A percentile compares a stretch with the other conserved stretches of the same genome.
phyloP scores from a whole-genome alignment of 768 basidiomycete genomes.

The Boletus vinaceobasis region DNA sequence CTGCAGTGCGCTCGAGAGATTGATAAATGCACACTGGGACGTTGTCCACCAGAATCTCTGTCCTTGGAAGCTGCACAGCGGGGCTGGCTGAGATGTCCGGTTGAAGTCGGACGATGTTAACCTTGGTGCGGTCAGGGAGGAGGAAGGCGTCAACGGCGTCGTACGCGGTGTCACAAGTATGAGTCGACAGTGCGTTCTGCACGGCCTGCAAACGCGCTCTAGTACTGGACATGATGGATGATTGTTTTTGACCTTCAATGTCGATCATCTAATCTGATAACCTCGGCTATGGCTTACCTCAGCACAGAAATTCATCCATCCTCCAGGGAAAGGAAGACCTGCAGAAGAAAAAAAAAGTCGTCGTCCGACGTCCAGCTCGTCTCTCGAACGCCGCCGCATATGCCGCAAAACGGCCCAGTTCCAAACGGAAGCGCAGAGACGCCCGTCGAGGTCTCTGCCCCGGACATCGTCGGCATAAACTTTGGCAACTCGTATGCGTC shows the following conservation, averaged over 20 bases:
- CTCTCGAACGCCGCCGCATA: slow-evolving; percentile 14
- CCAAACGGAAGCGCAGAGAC: slow-evolving; percentile 54
- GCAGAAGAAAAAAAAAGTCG: background rate
- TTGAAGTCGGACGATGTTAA: background rate
- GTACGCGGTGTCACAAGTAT: background rate
- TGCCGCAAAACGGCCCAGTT: slow-evolving; percentile 39
- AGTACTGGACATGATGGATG: slow-evolving; percentile 6
- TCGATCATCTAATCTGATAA: slow-evolving; percentile 11
- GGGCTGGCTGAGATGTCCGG: background rate
- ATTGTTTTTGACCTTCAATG: background rate
- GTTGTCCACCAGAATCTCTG: slow-evolving; percentile 7
- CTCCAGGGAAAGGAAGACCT: background rate
- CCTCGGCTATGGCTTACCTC: slow-evolving; percentile 1
- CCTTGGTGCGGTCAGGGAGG: slow-evolving; percentile 16
- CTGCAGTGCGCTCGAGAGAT: slow-evolving; percentile 6
- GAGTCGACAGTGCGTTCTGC: slow-evolving; percentile 8
- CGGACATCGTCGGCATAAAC: slow-evolving; percentile 87
- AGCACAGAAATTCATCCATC: background rate
- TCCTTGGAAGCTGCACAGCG: background rate
- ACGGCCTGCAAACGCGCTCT: slow-evolving; percentile 8
- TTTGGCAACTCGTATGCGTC: slow-evolving; percentile 95
- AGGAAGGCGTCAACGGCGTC: slow-evolving; percentile 1
- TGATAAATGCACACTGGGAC: slow-evolving; percentile 12
- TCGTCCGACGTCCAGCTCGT: background rate
- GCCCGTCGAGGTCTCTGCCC: slow-evolving; percentile 34